Evolutionary conservation across 1,139 yeast genomes (phyloP).

Genomic region (Williopsis jadinii): DNA sequence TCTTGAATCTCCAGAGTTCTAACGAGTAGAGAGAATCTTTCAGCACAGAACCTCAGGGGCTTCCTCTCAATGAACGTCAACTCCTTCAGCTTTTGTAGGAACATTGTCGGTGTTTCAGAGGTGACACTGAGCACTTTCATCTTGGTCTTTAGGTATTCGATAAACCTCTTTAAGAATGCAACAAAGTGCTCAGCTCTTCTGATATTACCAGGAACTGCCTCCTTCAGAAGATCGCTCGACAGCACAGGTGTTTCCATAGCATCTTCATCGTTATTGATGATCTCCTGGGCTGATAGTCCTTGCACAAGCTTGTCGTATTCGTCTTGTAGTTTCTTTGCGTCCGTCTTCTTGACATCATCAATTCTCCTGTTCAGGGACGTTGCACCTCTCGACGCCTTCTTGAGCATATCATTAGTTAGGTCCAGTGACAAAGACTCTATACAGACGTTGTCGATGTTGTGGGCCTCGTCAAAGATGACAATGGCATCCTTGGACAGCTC

Average conservation of each 20-base stretch:
- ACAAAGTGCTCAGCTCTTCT: constrained; percentile 95
- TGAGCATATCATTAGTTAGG: constrained; percentile 74
- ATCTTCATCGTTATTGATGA: constrained; percentile 66
- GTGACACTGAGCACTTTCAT: constrained; percentile 97
- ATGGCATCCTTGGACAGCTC: constrained; percentile 91
- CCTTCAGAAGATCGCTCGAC: constrained; percentile 78
- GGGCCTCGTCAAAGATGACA: constrained; percentile 96
- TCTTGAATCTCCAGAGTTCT: constrained; percentile 82
- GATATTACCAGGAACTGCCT: constrained; percentile 96
- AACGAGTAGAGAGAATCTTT: constrained; percentile 78
- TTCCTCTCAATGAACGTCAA: constrained; percentile 87
- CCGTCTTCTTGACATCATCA: constrained; percentile 75
- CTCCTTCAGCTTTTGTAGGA: constrained; percentile 86
- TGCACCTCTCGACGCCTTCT: constrained; percentile 79
- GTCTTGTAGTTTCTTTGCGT: constrained; percentile 74
- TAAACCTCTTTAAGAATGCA: constrained; percentile 83
- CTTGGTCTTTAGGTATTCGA: constrained; percentile 91
- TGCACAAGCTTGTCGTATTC: constrained; percentile 89
- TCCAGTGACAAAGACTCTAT: constrained; percentile 92
- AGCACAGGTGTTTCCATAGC: constrained; percentile 87
- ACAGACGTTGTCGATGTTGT: constrained; percentile 96
- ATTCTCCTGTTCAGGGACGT: constrained; percentile 65
- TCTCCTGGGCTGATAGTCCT: constrained; percentile 76
- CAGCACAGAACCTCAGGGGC: constrained; percentile 89
- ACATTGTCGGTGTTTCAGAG: constrained; percentile 92